A percentile compares a stretch with the other conserved stretches of the same genome.
phyloP scores from a whole-genome alignment of 495 filamentous ascomycete species.

The Neurospora cerealis region DNA sequence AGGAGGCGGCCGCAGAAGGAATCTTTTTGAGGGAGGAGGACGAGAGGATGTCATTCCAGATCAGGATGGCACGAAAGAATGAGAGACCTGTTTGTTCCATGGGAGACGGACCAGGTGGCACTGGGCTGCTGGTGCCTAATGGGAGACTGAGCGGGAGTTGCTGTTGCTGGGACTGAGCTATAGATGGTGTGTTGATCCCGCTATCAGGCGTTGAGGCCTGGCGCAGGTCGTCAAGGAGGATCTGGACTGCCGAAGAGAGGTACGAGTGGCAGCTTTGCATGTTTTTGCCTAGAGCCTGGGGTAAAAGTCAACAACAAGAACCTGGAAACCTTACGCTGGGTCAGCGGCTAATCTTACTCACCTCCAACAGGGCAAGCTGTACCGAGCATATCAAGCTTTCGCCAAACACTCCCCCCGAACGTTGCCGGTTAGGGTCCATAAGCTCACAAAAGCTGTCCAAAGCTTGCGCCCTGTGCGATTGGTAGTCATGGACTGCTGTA shows the following conservation, averaged over 20 bases:
- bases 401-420: not conserved
- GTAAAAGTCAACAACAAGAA: not conserved
- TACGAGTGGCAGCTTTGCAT: conserved; percentile 6
- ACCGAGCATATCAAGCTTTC: conserved; percentile 2
- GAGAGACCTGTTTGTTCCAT: not conserved
- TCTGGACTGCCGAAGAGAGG: not conserved
- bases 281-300: conserved; percentile 1
- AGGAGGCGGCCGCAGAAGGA: not conserved
- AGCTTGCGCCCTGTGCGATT: not conserved
- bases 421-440: not conserved
- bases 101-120: not conserved
- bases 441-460: not conserved
- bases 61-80: not conserved
- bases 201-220: not conserved
- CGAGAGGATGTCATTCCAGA: conserved; percentile 3
- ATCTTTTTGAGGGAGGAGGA: not conserved
- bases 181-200: not conserved
- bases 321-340: not conserved
- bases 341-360: not conserved
- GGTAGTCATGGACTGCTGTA: conserved; percentile 1
- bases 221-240: not conserved
- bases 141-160: not conserved
- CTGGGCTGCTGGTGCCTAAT: not conserved
- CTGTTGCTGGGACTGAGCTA: not conserved
- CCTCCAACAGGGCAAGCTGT: conserved; percentile 3